These are phyloP conservation scores for Arbutus unedo DNA, from an alignment of 148 eudicot genomes.

Conservation along the genomic window DNA sequence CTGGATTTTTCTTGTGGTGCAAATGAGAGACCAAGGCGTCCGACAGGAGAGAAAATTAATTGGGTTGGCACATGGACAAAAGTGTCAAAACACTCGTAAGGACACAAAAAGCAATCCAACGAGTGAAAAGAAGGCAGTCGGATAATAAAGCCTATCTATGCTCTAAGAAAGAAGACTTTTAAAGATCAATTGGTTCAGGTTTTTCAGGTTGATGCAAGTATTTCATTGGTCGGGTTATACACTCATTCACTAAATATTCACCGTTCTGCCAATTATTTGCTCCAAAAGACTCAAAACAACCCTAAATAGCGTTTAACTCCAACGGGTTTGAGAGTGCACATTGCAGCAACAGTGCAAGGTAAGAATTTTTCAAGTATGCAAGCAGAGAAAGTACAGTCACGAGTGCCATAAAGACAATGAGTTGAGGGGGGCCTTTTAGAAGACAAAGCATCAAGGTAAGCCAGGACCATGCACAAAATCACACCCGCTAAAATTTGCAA, in stretches of 20 bases:
- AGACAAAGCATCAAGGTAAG: not conserved
- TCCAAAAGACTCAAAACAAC: not conserved
- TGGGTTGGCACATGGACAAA: not conserved
- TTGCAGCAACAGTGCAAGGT: not conserved
- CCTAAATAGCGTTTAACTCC: not conserved
- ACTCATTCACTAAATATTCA: not conserved
- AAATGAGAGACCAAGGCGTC: not conserved
- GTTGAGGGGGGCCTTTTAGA: not conserved
- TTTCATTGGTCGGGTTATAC: not conserved
- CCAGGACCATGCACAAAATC: not conserved
- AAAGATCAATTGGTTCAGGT: not conserved
- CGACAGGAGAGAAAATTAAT: not conserved
- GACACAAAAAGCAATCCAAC: not conserved
- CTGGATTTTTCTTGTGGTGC: not conserved
- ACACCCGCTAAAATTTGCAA: not conserved
- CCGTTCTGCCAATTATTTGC: not conserved
- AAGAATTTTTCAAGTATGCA: not conserved
- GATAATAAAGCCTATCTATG: not conserved
- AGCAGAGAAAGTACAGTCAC: not conserved
- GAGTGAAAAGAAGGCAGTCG: not conserved
- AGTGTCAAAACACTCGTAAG: not conserved
- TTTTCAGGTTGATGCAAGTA: not conserved
- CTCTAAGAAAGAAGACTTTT: not conserved
- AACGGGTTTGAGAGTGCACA: not conserved
- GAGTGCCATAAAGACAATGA: too few relatives aligned